Conservation (phyloP, 495 filamentous ascomycete genomes). For the Aspergillus wentii region DNA sequence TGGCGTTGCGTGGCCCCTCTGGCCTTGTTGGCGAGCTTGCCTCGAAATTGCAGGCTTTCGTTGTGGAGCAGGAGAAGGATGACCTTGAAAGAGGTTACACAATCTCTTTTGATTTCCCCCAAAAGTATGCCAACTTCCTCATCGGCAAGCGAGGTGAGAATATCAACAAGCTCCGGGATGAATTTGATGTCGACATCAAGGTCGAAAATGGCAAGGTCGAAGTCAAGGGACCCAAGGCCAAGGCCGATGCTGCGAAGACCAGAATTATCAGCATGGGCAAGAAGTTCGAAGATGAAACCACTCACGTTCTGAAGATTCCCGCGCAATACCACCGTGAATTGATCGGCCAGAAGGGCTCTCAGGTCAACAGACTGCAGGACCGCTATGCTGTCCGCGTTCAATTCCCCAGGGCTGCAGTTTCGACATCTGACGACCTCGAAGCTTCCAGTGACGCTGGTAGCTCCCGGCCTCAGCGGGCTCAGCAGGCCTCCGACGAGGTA, state of each 20-base stretch:
- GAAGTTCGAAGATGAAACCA: slow-evolving; percentile 82
- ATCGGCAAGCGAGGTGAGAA: slow-evolving; percentile 91
- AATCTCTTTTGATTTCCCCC: slow-evolving; percentile 82
- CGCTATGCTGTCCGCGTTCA: slow-evolving; percentile 90
- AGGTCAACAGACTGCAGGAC: slow-evolving; percentile 68
- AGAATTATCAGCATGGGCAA: slow-evolving; percentile 72
- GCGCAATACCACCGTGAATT: slow-evolving; percentile 79
- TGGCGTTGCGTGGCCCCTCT: slow-evolving; percentile 73
- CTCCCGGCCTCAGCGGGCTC: slow-evolving; percentile 51
- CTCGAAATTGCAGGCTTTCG: slow-evolving; percentile 66
- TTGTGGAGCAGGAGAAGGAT: slow-evolving; percentile 79
- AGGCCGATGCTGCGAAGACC: slow-evolving; percentile 76
- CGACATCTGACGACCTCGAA: slow-evolving; percentile 67
- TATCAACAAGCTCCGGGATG: slow-evolving; percentile 91
- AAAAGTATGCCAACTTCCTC: slow-evolving; percentile 87
- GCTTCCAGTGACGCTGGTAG: slow-evolving; percentile 63
- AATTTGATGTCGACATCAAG: slow-evolving; percentile 96
- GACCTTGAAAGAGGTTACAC: slow-evolving; percentile 85
- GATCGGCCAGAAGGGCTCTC: slow-evolving; percentile 59
- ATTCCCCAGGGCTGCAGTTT: slow-evolving; percentile 71
- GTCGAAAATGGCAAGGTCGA: slow-evolving; percentile 69
- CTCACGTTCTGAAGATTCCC: slow-evolving; percentile 79
- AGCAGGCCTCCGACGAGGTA: slow-evolving; percentile 85
- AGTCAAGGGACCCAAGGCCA: slow-evolving; percentile 66
- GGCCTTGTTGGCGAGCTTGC: slow-evolving; percentile 64